Conservation (phyloP, 2,329 filamentous ascomycete species). For the Paraphoma chrysanthemicola region DNA sequence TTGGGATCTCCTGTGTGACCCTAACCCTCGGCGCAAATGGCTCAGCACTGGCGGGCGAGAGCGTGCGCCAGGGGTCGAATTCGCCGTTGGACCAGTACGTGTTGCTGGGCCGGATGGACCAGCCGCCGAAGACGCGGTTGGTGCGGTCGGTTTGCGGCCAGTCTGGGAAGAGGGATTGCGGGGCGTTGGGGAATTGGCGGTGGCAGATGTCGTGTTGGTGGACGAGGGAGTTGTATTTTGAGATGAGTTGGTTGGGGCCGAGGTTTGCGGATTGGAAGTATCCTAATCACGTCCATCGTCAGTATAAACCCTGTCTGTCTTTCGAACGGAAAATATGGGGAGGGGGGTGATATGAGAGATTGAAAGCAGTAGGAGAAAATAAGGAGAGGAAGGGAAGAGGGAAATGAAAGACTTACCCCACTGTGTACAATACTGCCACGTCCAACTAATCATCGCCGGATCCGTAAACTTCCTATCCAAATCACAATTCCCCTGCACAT, state of each 20-base stretch:
- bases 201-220: constrained; percentile 57
- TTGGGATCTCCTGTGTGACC: constrained; percentile 51
- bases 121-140: constrained; percentile 58
- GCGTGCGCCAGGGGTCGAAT: constrained; percentile 60
- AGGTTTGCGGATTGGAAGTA: constrained; percentile 59
- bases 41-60: constrained; percentile 54
- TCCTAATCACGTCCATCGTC: constrained; percentile 25
- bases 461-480: constrained; percentile 45
- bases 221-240: constrained; percentile 54
- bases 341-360: neutral
- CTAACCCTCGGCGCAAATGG: constrained; percentile 49
- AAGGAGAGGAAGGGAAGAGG: neutral
- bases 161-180: constrained; percentile 49
- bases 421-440: constrained; percentile 62
- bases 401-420: constrained; percentile 56
- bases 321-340: neutral
- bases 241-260: constrained; percentile 56
- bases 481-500: constrained; percentile 42
- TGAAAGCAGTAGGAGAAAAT: neutral
- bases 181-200: constrained; percentile 55
- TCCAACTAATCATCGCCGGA: constrained; percentile 53
- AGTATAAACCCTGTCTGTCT: no score
- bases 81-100: constrained; percentile 59
- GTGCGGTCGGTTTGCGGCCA: constrained; percentile 48
- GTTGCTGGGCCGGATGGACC: constrained; percentile 60